Percentiles rank a stretch among this genome's conserved stretches.
These are phyloP conservation scores for Fibroporia radiculosa DNA, from an alignment of 768 basidiomycete species.

Conservation along the genomic window DNA sequence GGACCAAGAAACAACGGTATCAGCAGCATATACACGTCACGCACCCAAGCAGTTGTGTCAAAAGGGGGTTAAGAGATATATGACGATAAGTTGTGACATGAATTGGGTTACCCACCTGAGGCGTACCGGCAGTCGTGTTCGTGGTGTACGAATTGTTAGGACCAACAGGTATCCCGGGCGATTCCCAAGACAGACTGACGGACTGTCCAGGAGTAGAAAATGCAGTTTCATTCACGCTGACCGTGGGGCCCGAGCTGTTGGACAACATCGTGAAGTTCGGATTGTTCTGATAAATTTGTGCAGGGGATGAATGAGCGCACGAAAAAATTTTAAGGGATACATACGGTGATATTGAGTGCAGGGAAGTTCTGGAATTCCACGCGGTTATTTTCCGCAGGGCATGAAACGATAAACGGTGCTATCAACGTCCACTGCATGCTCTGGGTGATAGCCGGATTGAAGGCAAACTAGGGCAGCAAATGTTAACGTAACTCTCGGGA, in stretches of 20 bases:
- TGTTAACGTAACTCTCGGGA: neutral
- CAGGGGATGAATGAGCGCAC: too few relatives aligned
- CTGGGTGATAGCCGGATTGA: conserved; percentile 51
- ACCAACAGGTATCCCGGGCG: conserved; percentile 42
- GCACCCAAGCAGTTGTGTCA: neutral
- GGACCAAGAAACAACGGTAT: neutral
- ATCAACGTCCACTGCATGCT: conserved; percentile 57
- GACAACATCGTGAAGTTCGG: conserved; percentile 19
- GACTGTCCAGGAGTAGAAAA: conserved; percentile 38
- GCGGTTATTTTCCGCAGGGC: conserved; percentile 44
- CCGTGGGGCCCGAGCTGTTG: conserved; percentile 37
- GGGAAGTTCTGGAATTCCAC: conserved; percentile 54
- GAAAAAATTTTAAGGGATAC: conserved; percentile 6
- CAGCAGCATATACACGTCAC: neutral
- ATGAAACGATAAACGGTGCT: conserved; percentile 41
- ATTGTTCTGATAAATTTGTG: conserved; percentile 21
- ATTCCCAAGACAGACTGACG: conserved; percentile 46
- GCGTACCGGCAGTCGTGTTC: conserved; percentile 33
- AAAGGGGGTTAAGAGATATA: neutral
- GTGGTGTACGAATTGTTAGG: conserved; percentile 48
- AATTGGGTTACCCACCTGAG: conserved; percentile 25
- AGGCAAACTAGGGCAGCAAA: conserved; percentile 27
- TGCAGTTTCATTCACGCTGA: conserved; percentile 47
- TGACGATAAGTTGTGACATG: neutral
- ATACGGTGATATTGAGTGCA: conserved; percentile 37